Conservation (phyloP, 306 rosid species). For the Begonia fuchsioides region DNA sequence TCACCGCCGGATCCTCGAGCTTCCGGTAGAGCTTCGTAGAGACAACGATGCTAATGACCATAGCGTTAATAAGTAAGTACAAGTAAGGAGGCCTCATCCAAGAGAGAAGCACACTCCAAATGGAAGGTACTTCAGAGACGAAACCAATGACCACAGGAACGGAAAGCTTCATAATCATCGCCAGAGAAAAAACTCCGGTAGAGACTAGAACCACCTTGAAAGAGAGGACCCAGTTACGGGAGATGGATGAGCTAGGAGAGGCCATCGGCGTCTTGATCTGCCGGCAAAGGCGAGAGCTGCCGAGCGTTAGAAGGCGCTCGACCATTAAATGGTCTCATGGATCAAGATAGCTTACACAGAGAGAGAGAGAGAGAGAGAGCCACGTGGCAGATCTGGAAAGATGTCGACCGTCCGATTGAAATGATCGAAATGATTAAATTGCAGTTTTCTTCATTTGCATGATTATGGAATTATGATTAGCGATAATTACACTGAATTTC, state of each 20-base stretch:
- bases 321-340: too few species aligned
- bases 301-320: too few species aligned
- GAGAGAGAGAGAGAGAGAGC: too few species aligned
- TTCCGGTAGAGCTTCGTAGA: constrained; percentile 46
- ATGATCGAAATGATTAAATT: too few species aligned
- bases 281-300: too few species aligned
- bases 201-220: constrained; percentile 40
- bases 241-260: constrained; percentile 12
- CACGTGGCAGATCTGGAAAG: too few species aligned
- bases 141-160: constrained; percentile 38
- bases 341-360: too few species aligned
- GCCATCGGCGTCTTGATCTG: not conserved
- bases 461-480: too few species aligned
- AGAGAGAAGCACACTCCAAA: constrained; percentile 34
- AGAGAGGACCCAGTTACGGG: constrained; percentile 20
- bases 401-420: too few species aligned
- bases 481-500: too few species aligned
- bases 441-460: too few species aligned
- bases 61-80: constrained; percentile 55
- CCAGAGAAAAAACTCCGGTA: constrained; percentile 40
- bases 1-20: constrained; percentile 7
- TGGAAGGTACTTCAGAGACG: constrained; percentile 41
- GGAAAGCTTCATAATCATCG: constrained; percentile 48
- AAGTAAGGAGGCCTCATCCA: constrained; percentile 79
- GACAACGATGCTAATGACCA: constrained; percentile 77